Evolutionary conservation across 371 early-diverging fungal species (phyloP), one percentile per base, ranked within the genome.

Genomic region (Parasitella parasitica): DNA sequence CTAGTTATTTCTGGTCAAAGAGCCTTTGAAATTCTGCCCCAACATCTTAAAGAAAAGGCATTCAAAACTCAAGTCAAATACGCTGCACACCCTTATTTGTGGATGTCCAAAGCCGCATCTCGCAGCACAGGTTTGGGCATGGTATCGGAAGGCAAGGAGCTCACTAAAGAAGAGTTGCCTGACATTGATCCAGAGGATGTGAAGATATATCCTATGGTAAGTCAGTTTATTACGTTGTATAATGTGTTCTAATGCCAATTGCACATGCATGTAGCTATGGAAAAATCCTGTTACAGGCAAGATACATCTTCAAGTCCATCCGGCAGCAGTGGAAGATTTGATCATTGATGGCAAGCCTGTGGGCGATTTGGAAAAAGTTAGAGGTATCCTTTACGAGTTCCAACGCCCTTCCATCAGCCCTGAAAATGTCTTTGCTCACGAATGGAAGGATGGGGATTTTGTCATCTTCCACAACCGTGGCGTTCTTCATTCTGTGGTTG

Each of bases 381-480:
- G 81, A 30, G 81, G 77, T 32, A 27, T 77, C 8, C 61, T 80
- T 2, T 77, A 77, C 54, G 59, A 76, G 34, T 64, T 80, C 13
- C 81, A 80, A 51, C 69, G 81, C 16, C 81, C 81, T 7, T 59
- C 71, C 6, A 80, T 80, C 30, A 77, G 63, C 32, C 81, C 81
- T 9, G 76, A 77, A n/a, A 80, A 80, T 22, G 72, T 80, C 3
- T 69, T 54, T 63, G 77, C 77, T 30, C 81, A 77, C 60, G 81
- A 80, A 59, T 80, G 81, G 81, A 22, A 68, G 6, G 76, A 80
- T 60, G 81, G 81, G 32, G 81, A 80, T 49, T 64, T 80, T 43
- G 81, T 80, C 30, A 66, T 80, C 26, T 80, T 80, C 71, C 77
- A 80, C 54, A 80, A 80, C 67, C 69, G 81, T 22, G 81, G 81